A percentile compares a stretch with the other conserved stretches of the same genome.
Conservation (phyloP, 371 early-diverging fungal species). For the Syncephalastrum monosporum region DNA sequence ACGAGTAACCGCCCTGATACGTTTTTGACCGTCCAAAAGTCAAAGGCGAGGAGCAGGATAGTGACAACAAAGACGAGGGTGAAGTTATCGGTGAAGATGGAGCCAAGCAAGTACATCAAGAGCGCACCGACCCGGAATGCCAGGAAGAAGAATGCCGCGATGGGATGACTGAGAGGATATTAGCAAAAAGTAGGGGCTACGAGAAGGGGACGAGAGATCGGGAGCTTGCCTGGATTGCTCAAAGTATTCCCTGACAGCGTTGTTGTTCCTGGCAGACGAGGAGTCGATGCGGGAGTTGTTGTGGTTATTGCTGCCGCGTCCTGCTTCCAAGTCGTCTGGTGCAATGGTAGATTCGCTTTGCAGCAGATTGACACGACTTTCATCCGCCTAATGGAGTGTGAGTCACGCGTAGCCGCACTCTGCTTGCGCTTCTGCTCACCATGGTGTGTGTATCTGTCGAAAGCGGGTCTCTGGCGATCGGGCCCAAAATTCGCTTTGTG, state of each 20-base stretch:
- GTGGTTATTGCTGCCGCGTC: constrained; percentile 1
- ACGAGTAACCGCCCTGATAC: constrained; percentile 94
- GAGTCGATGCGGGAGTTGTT: background rate
- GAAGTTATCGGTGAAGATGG: constrained; percentile 77
- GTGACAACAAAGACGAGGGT: constrained; percentile 90
- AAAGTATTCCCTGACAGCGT: constrained; percentile 40
- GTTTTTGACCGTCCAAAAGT: constrained; percentile 99
- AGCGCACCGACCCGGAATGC: constrained; percentile 82
- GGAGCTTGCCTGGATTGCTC: constrained; percentile 40
- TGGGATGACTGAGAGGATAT: constrained; percentile 72
- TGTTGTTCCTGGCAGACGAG: constrained; percentile 5
- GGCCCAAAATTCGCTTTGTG: too few species aligned
- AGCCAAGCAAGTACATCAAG: constrained; percentile 80
- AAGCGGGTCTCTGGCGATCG: too few species aligned
- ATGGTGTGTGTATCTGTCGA: too few species aligned
- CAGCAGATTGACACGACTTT: constrained; percentile 23
- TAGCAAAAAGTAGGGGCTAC: background rate
- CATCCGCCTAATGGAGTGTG: constrained; percentile 16
- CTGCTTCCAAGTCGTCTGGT: constrained; percentile 29
- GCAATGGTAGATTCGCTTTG: constrained; percentile 15
- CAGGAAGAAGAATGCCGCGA: constrained; percentile 88
- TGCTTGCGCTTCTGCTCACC: too few species aligned
- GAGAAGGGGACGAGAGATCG: background rate
- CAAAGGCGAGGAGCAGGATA: constrained; percentile 88
- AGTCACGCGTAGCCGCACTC: too few species aligned